Evolutionary conservation across 768 basidiomycete genomes (phyloP).

Genomic region (Collybiopsis confluens): DNA sequence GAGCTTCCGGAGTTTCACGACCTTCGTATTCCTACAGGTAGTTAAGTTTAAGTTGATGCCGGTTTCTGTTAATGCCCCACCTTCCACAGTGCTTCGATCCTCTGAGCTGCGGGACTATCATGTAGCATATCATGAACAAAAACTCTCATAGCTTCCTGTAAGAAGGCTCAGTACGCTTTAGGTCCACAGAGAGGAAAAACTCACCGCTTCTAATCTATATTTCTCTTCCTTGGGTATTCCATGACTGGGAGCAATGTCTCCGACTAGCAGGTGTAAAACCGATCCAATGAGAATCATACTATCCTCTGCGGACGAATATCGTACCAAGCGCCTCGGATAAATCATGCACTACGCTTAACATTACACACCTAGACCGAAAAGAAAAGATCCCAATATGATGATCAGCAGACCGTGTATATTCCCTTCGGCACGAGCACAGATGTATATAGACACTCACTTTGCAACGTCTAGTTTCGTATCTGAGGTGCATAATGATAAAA

Average conservation of each 20-base stretch:
- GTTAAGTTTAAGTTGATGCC: too few species aligned
- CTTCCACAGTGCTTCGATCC: constrained; percentile 69
- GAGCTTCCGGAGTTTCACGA: constrained; percentile 66
- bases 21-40: constrained; percentile 83
- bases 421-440: too few species aligned
- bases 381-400: neutral
- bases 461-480: constrained; percentile 67
- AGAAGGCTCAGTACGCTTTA: neutral
- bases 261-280: too few species aligned
- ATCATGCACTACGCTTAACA: constrained; percentile 93
- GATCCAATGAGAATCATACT: neutral
- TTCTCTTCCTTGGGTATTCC: constrained; percentile 83
- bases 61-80: too few species aligned
- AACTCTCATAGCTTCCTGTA: constrained; percentile 84
- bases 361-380: constrained; percentile 65
- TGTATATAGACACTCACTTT: constrained; percentile 44
- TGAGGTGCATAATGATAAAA: constrained; percentile 86
- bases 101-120: constrained; percentile 58
- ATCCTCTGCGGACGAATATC: neutral
- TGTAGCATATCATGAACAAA: constrained; percentile 91
- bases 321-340: constrained; percentile 91
- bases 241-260: constrained; percentile 90
- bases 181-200: constrained; percentile 16
- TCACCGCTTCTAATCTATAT: constrained; percentile 64
- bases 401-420: neutral